phyloP scores from a whole-genome alignment of 306 rosid species.

The Pyrus pyrifolia region DNA sequence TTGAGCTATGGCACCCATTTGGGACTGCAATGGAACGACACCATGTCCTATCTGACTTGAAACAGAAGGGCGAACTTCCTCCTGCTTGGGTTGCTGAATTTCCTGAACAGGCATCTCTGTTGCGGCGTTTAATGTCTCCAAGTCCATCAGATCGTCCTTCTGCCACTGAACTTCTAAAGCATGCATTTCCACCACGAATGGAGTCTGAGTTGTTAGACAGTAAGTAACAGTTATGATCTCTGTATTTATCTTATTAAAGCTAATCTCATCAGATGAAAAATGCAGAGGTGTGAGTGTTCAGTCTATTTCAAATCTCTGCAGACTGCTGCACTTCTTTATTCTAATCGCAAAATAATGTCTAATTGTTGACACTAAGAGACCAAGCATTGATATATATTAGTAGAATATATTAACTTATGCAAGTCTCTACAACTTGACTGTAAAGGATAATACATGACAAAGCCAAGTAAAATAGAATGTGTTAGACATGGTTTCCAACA shows the following conservation, averaged over 20 bases:
- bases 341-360: background rate
- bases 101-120: constrained; percentile 73
- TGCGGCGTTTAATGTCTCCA: constrained; percentile 64
- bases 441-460: background rate
- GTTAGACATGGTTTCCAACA: background rate
- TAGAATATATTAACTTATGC: background rate
- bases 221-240: constrained; percentile 35
- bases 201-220: constrained; percentile 88
- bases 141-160: constrained; percentile 95
- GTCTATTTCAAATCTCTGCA: background rate
- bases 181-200: constrained; percentile 86
- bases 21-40: constrained; percentile 90
- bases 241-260: background rate
- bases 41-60: constrained; percentile 71
- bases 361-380: background rate
- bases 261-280: background rate
- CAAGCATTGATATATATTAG: background rate
- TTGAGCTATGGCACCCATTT: constrained; percentile 98
- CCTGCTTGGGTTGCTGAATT: constrained; percentile 64
- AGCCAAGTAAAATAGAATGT: background rate
- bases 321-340: background rate
- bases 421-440: background rate
- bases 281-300: background rate
- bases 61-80: constrained; percentile 73
- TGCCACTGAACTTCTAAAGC: constrained; percentile 65